Evolutionary conservation across 306 rosid genomes (phyloP).

Genomic region (Geum urbanum): DNA sequence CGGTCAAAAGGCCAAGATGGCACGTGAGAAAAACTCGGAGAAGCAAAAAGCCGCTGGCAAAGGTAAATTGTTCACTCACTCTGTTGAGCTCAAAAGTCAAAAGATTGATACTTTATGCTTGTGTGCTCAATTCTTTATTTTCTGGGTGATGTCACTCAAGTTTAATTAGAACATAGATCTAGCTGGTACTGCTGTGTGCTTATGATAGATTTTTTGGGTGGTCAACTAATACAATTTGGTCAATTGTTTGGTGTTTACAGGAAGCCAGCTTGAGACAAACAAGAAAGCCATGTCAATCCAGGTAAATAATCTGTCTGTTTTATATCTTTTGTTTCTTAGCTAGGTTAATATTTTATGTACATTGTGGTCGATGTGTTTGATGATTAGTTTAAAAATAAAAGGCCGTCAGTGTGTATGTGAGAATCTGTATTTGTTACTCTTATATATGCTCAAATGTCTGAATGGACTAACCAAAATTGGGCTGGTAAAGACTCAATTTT

Average conservation of each 20-base stretch:
- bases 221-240: neutral
- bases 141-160: neutral
- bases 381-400: neutral
- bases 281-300: slow-evolving; percentile 55
- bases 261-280: slow-evolving; percentile 53
- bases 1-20: slow-evolving; percentile 53
- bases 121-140: neutral
- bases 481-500: neutral
- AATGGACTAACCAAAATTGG: neutral
- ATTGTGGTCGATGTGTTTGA: neutral
- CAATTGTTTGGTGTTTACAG: slow-evolving; percentile 23
- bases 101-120: neutral
- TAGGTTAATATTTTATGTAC: neutral
- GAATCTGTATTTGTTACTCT: neutral
- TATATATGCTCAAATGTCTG: neutral
- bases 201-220: neutral
- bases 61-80: slow-evolving; percentile 27
- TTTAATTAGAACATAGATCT: slow-evolving; percentile 18
- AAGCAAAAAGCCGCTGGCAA: slow-evolving; percentile 36
- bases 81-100: neutral
- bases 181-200: neutral
- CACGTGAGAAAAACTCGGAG: slow-evolving; percentile 51
- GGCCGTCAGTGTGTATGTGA: neutral
- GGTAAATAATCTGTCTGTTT: slow-evolving; percentile 15
- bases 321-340: neutral